Conservation (phyloP, 768 basidiomycete species). For the Hemileccinum rubropunctum region DNA sequence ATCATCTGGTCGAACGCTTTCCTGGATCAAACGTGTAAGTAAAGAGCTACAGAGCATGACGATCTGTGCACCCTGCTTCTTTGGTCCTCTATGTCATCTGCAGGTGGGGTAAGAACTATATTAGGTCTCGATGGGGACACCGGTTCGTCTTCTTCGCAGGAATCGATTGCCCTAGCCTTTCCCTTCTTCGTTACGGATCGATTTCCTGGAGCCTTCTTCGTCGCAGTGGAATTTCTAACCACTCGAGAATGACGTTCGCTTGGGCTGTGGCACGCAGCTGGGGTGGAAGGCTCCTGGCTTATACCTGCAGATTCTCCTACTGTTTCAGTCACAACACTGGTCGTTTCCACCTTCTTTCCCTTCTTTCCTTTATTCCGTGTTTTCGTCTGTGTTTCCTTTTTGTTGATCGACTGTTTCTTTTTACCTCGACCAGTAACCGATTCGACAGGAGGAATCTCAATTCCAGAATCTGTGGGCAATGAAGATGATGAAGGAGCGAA, state of each 20-base stretch:
- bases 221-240: neutral
- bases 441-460: conserved; percentile 22
- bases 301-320: conserved; percentile 3
- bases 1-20: conserved; percentile 9
- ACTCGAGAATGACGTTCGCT: conserved; percentile 2
- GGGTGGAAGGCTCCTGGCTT: neutral
- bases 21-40: conserved; percentile 10
- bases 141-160: conserved; percentile 26
- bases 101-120: neutral
- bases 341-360: conserved; percentile 25
- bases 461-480: conserved; percentile 23
- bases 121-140: neutral
- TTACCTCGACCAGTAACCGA: conserved; percentile 4
- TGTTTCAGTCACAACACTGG: conserved; percentile 6
- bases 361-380: conserved; percentile 22
- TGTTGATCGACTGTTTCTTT: conserved; percentile 13
- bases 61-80: conserved; percentile 15
- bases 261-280: conserved; percentile 1
- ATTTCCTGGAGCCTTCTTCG: too few relatives aligned
- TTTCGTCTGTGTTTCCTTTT: conserved; percentile 24
- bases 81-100: conserved; percentile 4
- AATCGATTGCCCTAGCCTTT: conserved; percentile 26
- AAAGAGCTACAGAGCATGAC: neutral
- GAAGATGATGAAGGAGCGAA: conserved; percentile 47
- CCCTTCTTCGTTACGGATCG: conserved; percentile 28